Conservation (phyloP, 306 rosid species). For the Prunus campanulata region DNA sequence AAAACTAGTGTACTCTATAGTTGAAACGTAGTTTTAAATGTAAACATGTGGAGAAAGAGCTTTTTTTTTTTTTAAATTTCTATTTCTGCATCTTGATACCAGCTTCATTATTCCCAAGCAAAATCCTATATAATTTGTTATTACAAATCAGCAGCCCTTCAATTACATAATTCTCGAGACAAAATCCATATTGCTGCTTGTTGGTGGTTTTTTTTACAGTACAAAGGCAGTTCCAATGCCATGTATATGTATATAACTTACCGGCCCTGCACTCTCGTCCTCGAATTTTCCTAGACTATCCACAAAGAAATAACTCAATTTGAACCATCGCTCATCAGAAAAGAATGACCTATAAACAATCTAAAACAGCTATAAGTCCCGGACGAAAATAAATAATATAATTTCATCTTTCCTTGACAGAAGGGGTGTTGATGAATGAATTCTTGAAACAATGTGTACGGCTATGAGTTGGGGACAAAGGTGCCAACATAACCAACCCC, state of each 20-base stretch:
- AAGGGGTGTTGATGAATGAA: conserved; percentile 8
- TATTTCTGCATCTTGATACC: background rate
- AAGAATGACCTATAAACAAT: conserved; percentile 2
- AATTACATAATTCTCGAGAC: background rate
- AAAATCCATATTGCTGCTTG: background rate
- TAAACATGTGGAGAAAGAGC: too few species aligned
- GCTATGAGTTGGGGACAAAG: conserved; percentile 57
- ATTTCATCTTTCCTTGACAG: conserved; percentile 20
- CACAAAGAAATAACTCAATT: background rate
- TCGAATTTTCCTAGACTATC: background rate
- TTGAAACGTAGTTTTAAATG: too few species aligned
- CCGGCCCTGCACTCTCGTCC: background rate
- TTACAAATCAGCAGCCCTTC: conserved; percentile 2
- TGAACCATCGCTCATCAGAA: background rate
- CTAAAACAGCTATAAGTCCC: too few species aligned
- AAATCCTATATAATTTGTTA: background rate
- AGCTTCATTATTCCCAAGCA: background rate
- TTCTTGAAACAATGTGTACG: conserved; percentile 10
- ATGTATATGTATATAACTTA: background rate
- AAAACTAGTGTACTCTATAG: too few species aligned
- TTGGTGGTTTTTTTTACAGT: background rate
- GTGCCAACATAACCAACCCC: conserved; percentile 88
- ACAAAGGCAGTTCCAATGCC: background rate
- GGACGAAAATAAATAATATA: background rate
- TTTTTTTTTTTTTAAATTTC: too few species aligned